Percentiles rank a stretch among this genome's conserved stretches.
phyloP scores from a whole-genome alignment of 2,329 filamentous ascomycete species.

The Colletotrichum falcatum region DNA sequence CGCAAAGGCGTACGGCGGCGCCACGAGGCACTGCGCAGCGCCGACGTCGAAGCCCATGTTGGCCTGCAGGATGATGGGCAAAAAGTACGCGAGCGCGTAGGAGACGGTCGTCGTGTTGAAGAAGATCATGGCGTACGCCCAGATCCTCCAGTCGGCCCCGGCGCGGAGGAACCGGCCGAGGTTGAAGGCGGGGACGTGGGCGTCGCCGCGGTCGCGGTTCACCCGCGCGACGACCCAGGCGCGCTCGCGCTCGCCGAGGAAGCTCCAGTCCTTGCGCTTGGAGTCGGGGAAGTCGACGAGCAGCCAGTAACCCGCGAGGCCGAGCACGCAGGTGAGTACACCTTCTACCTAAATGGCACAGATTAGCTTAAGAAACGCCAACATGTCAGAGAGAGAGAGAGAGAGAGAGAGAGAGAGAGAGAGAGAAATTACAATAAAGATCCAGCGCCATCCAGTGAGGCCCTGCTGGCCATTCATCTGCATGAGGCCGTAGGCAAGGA shows the following conservation, averaged over 20 bases:
- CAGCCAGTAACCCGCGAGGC: constrained; percentile 64
- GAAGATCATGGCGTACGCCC: constrained; percentile 71
- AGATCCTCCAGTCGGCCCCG: constrained; percentile 67
- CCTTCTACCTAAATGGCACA: constrained; percentile 52
- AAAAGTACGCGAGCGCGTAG: constrained; percentile 83
- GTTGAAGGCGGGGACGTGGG: constrained; percentile 65
- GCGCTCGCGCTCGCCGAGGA: constrained; percentile 64
- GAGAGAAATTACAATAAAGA: constrained; percentile 60
- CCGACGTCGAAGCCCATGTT: constrained; percentile 74
- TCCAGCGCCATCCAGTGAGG: constrained; percentile 75
- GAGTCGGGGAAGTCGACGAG: constrained; percentile 75
- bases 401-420: too few relatives aligned
- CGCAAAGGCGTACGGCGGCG: constrained; percentile 76
- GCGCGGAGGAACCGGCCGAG: constrained; percentile 59
- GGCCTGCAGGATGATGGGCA: constrained; percentile 77
- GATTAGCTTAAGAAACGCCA: too few relatives aligned
- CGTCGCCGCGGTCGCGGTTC: constrained; percentile 68
- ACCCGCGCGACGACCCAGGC: constrained; percentile 67
- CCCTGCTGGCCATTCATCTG: constrained; percentile 69
- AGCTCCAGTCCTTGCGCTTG: constrained; percentile 61
- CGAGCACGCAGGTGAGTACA: constrained; percentile 65
- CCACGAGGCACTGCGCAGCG: constrained; percentile 75
- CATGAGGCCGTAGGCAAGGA: constrained; percentile 77
- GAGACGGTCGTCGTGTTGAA: constrained; percentile 77
- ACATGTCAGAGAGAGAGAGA: not conserved